Evolutionary conservation across 106 monocot genomes (phyloP), one percentile per base, ranked within the genome.

Genomic region (Narthecium ossifragum): DNA sequence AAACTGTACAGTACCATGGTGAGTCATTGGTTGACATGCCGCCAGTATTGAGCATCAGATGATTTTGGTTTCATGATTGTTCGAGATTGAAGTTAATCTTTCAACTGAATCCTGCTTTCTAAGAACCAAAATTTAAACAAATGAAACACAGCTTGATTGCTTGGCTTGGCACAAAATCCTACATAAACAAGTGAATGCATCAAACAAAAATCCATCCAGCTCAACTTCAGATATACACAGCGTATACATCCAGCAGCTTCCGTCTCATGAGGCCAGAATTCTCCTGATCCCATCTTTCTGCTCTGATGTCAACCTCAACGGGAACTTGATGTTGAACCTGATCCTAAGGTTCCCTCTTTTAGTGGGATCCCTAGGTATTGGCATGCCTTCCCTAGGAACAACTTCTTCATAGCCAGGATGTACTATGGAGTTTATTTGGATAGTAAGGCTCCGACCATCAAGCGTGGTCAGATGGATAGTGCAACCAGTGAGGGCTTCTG

Each of bases 401-500:
- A 68, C 62, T 50, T 74, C 67, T 26, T 62, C 65, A 30, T 68
- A 74, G 34, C 41, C 37, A 2, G 67, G 73, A 56, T 67, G 58
- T 28, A 74, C 61, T 26, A 74, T 34, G 0, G 59, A 36, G 20
- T 67, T 67, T 12, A 74, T 66, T 4, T 58, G 66, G 2, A 74
- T 26, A 5, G 53, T 41, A 11, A 74, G 66, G 8, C 32, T 74
- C 14, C 66, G 51, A 20, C 66, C 73, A 27, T 74, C 73, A 30
- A 74, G 66, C 8, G 66, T 74, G 8, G 49, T 67, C 41, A 74
- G 6, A 43, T 46, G 59, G 10, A 46, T 67, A 34, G 73, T 74
- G 27, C 45, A 74, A 8, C 73, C 73, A 21, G 73, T 74, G 22
- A 74, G 36, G 12, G 73, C 73, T 39, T 74, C 73, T 2, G 46